Evolutionary conservation across 371 early-diverging fungal species (phyloP), one percentile per base, ranked within the genome.

Genomic region (Rhizopus arrhizus): DNA sequence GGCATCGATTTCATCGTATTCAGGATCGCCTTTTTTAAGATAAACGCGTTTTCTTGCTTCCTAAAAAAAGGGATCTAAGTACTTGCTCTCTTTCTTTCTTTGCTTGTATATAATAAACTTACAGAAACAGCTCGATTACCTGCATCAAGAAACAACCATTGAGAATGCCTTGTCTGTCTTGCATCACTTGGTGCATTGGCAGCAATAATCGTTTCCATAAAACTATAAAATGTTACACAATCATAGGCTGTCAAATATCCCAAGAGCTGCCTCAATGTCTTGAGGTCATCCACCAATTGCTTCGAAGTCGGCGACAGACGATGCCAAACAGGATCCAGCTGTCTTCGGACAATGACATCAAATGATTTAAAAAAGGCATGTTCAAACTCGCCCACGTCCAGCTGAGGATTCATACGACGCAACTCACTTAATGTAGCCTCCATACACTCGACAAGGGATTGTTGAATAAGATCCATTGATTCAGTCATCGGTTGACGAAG

Each of bases 251-350:
- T 84, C 41, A 97, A 70, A 56, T 91, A 92, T 4, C 73, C 69
- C 12, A 95, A 69, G 33, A 97, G 65, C 12, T 80, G 81, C 2
- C 96, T 83, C 45, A 96, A 70, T 0, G 82, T 81, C 15, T 79
- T 80, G 29, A 97, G 51, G 65, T 97, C 97, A 0, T 67, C 67
- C 4, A 92, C 89, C 11, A 95, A 73, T 32, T 90, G 86, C 61
- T 91, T 91, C 0, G 90, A 89, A 33, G 86, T 86, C 10, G 72
- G 59, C 38, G 88, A 81, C 11, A 95, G 82, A 7, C 85, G 77
- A 72, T 97, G 95, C 97, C 97, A 97, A 32, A 93, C 77, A 2
- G 95, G 91, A 59, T 90, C 90, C 34, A 97, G 70, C 68, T 93
- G 92, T 4, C 74, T 70, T 16, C 90, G 78, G 13, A 96, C 72